Base-by-base conservation (phyloP, 1,139 yeast species). In the Suhomyces atakaporum region DNA sequence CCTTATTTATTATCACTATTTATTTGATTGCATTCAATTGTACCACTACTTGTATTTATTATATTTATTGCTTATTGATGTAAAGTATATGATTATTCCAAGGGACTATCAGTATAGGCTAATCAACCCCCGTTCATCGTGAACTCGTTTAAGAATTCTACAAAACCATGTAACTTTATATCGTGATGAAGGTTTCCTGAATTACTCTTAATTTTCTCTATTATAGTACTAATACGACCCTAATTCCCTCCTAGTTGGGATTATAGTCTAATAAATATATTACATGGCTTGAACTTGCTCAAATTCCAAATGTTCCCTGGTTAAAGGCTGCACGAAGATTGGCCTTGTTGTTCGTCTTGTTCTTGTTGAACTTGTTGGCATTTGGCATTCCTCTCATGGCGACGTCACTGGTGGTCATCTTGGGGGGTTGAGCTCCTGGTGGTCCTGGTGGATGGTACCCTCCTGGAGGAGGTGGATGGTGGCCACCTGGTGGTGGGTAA, bases 291-390 rank as follows among this genome's bases (percentile, higher is more conserved):
- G 11, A 15, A 15, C 24, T 22, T 22, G n/a, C 6, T 43, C 53
- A 67, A 28, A 71, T 69, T 8, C 77, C 76, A 51, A 69, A 71
- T 27, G 58, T 55, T 1, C 69, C 69, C 34, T 63, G 66, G 36
- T 62, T 61, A 38, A 71, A 62, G 1, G 75, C 75, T 8, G 72
- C 67, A 35, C 77, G 55, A 36, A 71, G 51, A 29, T 61, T 56
- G 2, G 72, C 75, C 41, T 67, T 67, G 41, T 66, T 66, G 10
- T 58, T 48, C 14, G 51, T 54, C 23, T 52, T 48, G 43, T 69
- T 69, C 52, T 69, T 70, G 40, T 66, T 57, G 45, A 49, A 54
- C 39, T 52, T 61, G 15, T 54, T 62, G 3, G 63, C 69, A 7
- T 54, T 40, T 8, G 76, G 77, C 54, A 69, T 60, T 31, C 59